phyloP scores from a whole-genome alignment of 129 eudicot genomes.

The Artemisia tridentata region DNA sequence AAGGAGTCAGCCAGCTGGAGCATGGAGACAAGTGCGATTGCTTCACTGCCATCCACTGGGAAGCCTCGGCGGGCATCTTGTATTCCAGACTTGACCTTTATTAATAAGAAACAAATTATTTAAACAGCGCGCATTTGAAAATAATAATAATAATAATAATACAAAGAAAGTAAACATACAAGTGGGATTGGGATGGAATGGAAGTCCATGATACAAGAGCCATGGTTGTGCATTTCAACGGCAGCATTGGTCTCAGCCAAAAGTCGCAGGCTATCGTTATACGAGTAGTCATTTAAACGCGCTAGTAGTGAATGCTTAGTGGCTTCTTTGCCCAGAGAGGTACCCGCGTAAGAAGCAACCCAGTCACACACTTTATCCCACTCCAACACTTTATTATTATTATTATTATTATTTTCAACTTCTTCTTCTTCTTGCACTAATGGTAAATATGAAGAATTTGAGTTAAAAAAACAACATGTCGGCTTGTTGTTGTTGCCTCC shows the following conservation, averaged over 20 bases:
- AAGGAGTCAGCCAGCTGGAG: conserved; percentile 61
- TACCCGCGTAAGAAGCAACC: conserved; percentile 87
- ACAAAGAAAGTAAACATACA: conserved; percentile 36
- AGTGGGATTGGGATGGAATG: conserved; percentile 41
- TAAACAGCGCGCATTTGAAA: background rate
- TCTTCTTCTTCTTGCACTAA: no score
- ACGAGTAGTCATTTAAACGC: conserved; percentile 15
- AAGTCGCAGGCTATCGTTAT: conserved; percentile 61
- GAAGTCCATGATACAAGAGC: conserved; percentile 66
- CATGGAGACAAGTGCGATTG: conserved; percentile 55
- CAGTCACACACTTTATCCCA: conserved; percentile 88
- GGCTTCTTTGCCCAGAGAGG: conserved; percentile 69
- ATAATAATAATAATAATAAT: background rate
- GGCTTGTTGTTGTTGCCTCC: no score
- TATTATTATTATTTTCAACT: no score
- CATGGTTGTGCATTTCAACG: conserved; percentile 79
- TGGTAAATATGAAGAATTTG: no score
- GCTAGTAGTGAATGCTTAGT: conserved; percentile 47
- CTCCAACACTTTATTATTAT: conserved; percentile 32
- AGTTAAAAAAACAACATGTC: no score
- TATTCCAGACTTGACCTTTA: conserved; percentile 66
- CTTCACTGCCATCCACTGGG: conserved; percentile 67
- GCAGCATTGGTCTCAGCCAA: conserved; percentile 82
- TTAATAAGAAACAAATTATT: background rate
- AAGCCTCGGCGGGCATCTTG: conserved; percentile 57